Conservation (phyloP, 768 basidiomycete genomes). For the Amanita exitialis region DNA sequence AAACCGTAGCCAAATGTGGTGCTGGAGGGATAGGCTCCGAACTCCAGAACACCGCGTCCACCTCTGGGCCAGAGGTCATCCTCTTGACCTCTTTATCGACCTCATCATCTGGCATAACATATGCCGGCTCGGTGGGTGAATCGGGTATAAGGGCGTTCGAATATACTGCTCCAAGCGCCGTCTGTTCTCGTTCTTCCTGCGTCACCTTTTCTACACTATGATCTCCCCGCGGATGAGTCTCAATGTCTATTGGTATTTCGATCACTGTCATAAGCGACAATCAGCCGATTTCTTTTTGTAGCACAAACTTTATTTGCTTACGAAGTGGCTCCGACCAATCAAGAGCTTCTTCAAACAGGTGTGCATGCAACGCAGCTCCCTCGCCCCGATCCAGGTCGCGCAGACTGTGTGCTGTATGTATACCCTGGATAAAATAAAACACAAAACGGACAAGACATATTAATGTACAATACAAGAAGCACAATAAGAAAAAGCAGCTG, state of each 20-base stretch:
- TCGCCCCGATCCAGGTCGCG: conserved; percentile 86
- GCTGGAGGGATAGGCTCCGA: conserved; percentile 21
- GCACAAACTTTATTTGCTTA: conserved; percentile 34
- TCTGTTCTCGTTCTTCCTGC: conserved; percentile 75
- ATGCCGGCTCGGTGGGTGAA: conserved; percentile 59
- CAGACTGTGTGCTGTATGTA: conserved; percentile 57
- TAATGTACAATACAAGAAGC: conserved; percentile 39
- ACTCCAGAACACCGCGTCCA: conserved; percentile 61
- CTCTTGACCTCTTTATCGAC: conserved; percentile 47
- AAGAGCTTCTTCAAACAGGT: conserved; percentile 75
- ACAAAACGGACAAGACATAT: conserved; percentile 24
- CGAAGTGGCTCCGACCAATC: conserved; percentile 81
- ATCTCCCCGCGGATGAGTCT: conserved; percentile 45
- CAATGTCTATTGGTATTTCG: conserved; percentile 51
- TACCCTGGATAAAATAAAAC: conserved; percentile 45
- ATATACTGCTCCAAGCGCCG: conserved; percentile 67
- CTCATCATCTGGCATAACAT: conserved; percentile 56
- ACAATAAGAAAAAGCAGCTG: conserved; percentile 42
- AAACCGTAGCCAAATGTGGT: conserved; percentile 39
- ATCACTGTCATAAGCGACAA: conserved; percentile 33
- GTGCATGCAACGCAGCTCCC: conserved; percentile 75
- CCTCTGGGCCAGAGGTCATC: conserved; percentile 65
- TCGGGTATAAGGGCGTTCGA: conserved; percentile 65
- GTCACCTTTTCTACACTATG: conserved; percentile 56
- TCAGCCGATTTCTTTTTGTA: conserved; percentile 14